phyloP scores from a whole-genome alignment of 2,329 filamentous ascomycete genomes.

The Hortaea werneckii region DNA sequence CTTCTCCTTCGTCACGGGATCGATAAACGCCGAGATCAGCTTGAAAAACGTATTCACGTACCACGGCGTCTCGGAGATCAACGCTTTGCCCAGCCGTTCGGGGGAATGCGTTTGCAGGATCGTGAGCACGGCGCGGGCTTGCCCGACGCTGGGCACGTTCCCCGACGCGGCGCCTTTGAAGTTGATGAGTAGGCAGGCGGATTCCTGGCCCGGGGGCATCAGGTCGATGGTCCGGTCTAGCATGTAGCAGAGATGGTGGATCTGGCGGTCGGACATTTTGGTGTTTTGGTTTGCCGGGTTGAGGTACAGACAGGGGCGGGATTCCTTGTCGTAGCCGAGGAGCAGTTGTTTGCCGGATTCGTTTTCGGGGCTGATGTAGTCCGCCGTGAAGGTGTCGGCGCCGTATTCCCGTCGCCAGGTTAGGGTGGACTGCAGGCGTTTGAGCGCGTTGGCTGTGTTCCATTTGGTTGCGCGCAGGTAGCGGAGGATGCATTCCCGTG shows the following conservation, averaged over 20 bases:
- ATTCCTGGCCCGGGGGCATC: slow-evolving; percentile 80
- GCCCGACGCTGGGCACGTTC: slow-evolving; percentile 64
- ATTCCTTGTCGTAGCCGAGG: slow-evolving; percentile 75
- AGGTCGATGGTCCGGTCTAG: slow-evolving; percentile 80
- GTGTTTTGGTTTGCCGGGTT: slow-evolving; percentile 90
- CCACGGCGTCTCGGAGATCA: slow-evolving; percentile 89
- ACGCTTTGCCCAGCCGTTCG: slow-evolving; percentile 75
- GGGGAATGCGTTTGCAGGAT: slow-evolving; percentile 96
- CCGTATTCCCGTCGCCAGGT: slow-evolving; percentile 88
- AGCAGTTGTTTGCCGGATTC: slow-evolving; percentile 93
- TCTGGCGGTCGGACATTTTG: slow-evolving; percentile 70
- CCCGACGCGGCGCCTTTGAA: slow-evolving; percentile 72
- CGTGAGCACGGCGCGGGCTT: slow-evolving; percentile 72
- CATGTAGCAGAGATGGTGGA: slow-evolving; percentile 94
- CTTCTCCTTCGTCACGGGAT: slow-evolving; percentile 86
- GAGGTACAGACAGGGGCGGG: slow-evolving; percentile 82
- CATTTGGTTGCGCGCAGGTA: slow-evolving; percentile 94
- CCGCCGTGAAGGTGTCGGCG: slow-evolving; percentile 64
- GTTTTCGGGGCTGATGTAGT: slow-evolving; percentile 87
- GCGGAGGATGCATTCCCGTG: slow-evolving; percentile 79
- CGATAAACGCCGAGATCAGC: slow-evolving; percentile 90
- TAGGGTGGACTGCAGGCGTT: slow-evolving; percentile 70
- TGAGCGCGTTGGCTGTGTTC: slow-evolving; percentile 63
- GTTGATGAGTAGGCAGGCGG: slow-evolving; percentile 76
- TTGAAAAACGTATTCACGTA: slow-evolving; percentile 92